phyloP scores from a whole-genome alignment of 129 eudicot species.

The Lactuca sativa region DNA sequence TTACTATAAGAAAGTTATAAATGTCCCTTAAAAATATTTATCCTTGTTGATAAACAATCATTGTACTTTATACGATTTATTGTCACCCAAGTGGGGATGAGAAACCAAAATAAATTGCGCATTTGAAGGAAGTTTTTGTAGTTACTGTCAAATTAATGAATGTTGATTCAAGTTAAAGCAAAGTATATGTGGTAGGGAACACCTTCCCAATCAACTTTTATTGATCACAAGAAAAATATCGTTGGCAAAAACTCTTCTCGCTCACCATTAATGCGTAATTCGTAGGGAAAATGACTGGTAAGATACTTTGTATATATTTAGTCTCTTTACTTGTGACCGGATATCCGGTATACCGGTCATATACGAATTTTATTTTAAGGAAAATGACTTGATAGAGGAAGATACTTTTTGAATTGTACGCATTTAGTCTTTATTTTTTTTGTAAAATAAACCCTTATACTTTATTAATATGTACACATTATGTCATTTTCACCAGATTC shows the following conservation, averaged over 20 bases:
- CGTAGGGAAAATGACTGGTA: no score
- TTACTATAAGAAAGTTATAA: background rate
- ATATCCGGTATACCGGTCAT: no score
- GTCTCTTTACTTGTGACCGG: no score
- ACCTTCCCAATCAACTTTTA: constrained; percentile 19
- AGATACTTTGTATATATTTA: no score
- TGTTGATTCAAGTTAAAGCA: constrained; percentile 31
- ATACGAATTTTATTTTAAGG: no score
- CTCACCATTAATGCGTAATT: background rate
- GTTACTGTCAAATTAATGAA: constrained; percentile 26
- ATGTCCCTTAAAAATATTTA: background rate
- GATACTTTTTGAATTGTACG: no score
- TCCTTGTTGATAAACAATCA: background rate
- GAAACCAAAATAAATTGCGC: constrained; percentile 21
- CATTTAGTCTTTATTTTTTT: no score
- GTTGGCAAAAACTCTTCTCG: background rate
- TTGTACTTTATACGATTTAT: background rate
- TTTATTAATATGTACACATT: no score
- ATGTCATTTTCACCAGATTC: no score
- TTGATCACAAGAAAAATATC: background rate
- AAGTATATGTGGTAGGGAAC: constrained; percentile 26
- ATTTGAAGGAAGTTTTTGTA: constrained; percentile 19
- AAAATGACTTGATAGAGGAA: no score
- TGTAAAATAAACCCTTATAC: no score
- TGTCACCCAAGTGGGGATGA: constrained; percentile 5